A percentile compares a stretch with the other conserved stretches of the same genome.
Conservation (phyloP, 2,329 filamentous ascomycete species). For the Teratosphaeriaceae sp. region DNA sequence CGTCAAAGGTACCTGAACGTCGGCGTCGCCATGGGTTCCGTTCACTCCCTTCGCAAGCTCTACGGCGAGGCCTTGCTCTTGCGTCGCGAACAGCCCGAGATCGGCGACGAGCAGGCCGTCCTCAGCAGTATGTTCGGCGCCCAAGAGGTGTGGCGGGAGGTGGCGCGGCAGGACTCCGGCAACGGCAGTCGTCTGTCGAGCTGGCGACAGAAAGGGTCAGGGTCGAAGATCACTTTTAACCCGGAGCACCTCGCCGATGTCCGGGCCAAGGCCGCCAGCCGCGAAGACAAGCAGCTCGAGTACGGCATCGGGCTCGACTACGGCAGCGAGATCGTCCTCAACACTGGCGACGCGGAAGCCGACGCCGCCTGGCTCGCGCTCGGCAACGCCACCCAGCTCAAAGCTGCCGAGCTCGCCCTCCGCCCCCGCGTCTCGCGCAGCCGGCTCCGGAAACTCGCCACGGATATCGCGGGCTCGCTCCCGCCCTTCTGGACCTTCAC, state of each 20-base stretch:
- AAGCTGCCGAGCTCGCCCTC: slow-evolving; percentile 10
- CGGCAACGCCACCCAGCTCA: slow-evolving; percentile 11
- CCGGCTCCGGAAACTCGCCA: slow-evolving; percentile 11
- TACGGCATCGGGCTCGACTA: slow-evolving; percentile 27
- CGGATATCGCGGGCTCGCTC: slow-evolving; percentile 16
- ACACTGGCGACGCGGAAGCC: slow-evolving; percentile 21
- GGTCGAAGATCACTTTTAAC: slow-evolving; percentile 11
- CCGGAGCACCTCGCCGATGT: slow-evolving; percentile 17
- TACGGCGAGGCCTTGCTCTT: slow-evolving; percentile 28
- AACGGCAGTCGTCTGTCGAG: too few species aligned
- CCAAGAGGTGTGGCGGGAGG: slow-evolving; percentile 26
- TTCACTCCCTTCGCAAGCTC: slow-evolving; percentile 22
- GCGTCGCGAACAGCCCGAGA: slow-evolving; percentile 17
- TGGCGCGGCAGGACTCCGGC: slow-evolving; percentile 34
- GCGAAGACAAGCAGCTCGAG: slow-evolving; percentile 36
- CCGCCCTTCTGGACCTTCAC: slow-evolving; percentile 20
- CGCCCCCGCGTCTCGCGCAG: slow-evolving; percentile 7
- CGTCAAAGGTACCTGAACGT: slow-evolving; percentile 37
- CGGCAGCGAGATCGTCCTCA: slow-evolving; percentile 18
- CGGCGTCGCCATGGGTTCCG: slow-evolving; percentile 18
- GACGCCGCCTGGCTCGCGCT: slow-evolving; percentile 22
- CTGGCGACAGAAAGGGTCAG: not conserved
- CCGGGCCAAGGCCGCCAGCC: slow-evolving; percentile 24
- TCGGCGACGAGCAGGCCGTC: slow-evolving; percentile 32
- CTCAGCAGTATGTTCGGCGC: slow-evolving; percentile 26